Conservation (phyloP, 192 early-diverging fungal genomes). For the Piromyces sp. region DNA sequence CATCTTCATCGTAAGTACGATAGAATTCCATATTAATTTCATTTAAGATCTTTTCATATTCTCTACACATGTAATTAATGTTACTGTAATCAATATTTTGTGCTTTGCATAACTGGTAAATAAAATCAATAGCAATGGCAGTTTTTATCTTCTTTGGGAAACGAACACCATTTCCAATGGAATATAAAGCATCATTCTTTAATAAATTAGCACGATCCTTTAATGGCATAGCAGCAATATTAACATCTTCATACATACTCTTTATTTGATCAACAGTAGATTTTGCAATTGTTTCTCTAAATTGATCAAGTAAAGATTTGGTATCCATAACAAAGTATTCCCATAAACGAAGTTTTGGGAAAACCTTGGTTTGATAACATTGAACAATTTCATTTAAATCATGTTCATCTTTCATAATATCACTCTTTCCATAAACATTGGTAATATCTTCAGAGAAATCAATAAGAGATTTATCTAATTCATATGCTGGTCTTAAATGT, state of each 20-base stretch:
- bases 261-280: neutral
- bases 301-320: conserved; percentile 12
- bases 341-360: conserved; percentile 57
- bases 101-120: conserved; percentile 10
- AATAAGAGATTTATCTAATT: conserved; percentile 75
- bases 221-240: conserved; percentile 6
- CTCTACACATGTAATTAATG: conserved; percentile 11
- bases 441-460: conserved; percentile 44
- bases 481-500: conserved; percentile 78
- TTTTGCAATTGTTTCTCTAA: neutral
- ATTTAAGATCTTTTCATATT: conserved; percentile 48
- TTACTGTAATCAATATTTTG: neutral
- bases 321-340: conserved; percentile 76
- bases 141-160: conserved; percentile 36
- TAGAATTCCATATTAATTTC: conserved; percentile 79
- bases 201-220: conserved; percentile 13
- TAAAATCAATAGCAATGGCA: conserved; percentile 21
- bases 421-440: conserved; percentile 4
- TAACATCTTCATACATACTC: neutral
- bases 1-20: conserved; percentile 65
- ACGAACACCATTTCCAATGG: conserved; percentile 20
- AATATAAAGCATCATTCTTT: conserved; percentile 6
- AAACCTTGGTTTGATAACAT: conserved; percentile 26
- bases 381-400: conserved; percentile 52
- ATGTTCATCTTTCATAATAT: conserved; percentile 34